Evolutionary conservation across 441 rosid genomes (phyloP), one percentile per base, ranked within the genome.

Genomic region (Populus tomentosa): DNA sequence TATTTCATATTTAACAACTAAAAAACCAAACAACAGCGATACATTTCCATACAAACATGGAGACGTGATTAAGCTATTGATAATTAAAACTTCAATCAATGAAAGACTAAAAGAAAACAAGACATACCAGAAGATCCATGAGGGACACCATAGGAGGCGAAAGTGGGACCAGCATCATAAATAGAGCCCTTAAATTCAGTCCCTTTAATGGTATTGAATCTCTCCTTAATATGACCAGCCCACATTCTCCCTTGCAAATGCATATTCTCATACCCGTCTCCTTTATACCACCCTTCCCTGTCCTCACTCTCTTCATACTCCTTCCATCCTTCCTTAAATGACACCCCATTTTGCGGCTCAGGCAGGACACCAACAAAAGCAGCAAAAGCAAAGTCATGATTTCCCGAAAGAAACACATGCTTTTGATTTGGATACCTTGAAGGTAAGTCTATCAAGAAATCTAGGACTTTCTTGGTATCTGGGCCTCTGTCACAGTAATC

Each of bases 401-500:
- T 94, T 1, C 97, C 96, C 10, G 89, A 76, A 59, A 91, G 85
- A 82, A 86, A 91, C 1, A 91, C 89, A 9, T 91, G 95, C 14
- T 80, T 87, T 75, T 94, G 97, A 24, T 80, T 71, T 3, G 95
- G 97, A 74, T 89, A 88, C 40, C 64, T 80, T 18, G 81, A 71
- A 50, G 90, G 93, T 7, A 94, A 73, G 21, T 87, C 80, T 80
- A 86, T 74, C 53, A 92, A 82, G 79, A 92, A 91, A 70, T 94
- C 91, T 7, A 94, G 75, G 78, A 91, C 97, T 76, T 80, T 69
- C 33, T 79, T 88, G 11, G 97, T 89, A 30, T 88, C 83, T 7
- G 95, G 93, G 73, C 97, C 98, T 10, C 97, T 93, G 75, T 94
- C 98, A 74, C 98, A 94, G 86, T 92, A 92, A 79, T 94, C 97